Percentiles rank a stretch among this genome's conserved stretches.
Conservation (phyloP, 371 early-diverging fungal species). For the Batkoa obscura region DNA sequence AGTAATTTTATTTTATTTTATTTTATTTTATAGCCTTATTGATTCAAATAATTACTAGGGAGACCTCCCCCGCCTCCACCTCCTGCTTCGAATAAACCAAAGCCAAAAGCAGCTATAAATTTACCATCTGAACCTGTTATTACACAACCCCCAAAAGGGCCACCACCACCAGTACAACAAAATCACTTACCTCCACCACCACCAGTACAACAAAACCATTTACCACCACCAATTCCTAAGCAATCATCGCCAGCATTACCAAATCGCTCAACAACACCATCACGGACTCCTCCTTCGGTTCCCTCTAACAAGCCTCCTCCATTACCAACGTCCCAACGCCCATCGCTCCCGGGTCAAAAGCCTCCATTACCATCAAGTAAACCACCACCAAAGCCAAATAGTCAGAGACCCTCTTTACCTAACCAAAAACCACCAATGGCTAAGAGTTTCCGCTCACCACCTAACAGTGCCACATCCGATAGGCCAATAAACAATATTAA, state of each 20-base stretch:
- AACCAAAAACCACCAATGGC: not conserved
- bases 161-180: constrained; percentile 17
- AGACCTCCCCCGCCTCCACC: constrained; percentile 12
- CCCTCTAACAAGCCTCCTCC: constrained; percentile 4
- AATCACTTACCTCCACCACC: constrained; percentile 15
- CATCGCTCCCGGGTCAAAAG: not conserved
- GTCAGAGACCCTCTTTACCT: not conserved
- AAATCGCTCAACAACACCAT: constrained; percentile 6
- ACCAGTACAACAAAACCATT: constrained; percentile 12
- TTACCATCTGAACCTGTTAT: constrained; percentile 8
- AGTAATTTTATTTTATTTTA: too few species aligned
- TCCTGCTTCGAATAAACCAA: constrained; percentile 9
- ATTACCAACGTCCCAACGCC: not conserved
- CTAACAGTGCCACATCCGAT: not conserved
- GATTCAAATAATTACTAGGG: not conserved
- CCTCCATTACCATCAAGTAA: not conserved
- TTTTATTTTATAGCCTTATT: too few species aligned
- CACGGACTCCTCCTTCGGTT: constrained; percentile 10
- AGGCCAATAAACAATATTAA: not conserved
- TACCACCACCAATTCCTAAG: constrained; percentile 2
- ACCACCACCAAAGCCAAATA: not conserved
- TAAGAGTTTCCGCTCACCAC: not conserved
- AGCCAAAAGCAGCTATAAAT: not conserved
- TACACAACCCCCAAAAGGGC: constrained; percentile 12
- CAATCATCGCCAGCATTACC: constrained; percentile 17